These are phyloP conservation scores for Neonectria hederae DNA, from an alignment of 2,329 filamentous ascomycete genomes.

Conservation along the genomic window DNA sequence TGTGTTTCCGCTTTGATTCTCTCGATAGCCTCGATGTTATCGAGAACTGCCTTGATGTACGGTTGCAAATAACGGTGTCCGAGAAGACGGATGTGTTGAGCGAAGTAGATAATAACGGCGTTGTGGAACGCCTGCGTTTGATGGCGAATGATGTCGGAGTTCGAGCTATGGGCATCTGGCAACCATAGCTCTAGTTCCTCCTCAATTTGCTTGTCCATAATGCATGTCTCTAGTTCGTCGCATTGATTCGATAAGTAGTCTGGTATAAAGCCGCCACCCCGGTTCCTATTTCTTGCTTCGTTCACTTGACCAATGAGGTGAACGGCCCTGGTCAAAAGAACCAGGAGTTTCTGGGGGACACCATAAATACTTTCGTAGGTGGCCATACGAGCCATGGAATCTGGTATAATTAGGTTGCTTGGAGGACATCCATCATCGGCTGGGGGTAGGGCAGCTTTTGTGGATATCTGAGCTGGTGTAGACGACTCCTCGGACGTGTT, in stretches of 20 bases:
- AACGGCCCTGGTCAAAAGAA: constrained; percentile 14
- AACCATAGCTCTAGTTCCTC: constrained; percentile 12
- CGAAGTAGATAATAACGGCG: constrained; percentile 42
- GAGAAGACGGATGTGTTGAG: constrained; percentile 33
- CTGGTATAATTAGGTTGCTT: neutral
- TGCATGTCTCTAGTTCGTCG: constrained; percentile 22
- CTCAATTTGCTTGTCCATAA: constrained; percentile 21
- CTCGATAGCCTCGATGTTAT: constrained; percentile 36
- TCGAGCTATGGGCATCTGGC: constrained; percentile 2
- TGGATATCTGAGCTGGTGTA: neutral
- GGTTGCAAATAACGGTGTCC: constrained; percentile 32
- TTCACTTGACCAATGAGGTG: constrained; percentile 6
- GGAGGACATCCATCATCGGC: constrained; percentile 8
- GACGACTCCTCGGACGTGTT: neutral
- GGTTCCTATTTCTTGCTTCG: neutral
- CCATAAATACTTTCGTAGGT: constrained; percentile 22
- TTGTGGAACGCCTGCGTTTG: constrained; percentile 38
- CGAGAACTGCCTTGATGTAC: constrained; percentile 29
- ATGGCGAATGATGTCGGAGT: constrained; percentile 21
- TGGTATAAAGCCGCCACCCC: neutral
- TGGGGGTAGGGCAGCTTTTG: neutral
- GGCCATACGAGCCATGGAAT: constrained; percentile 16
- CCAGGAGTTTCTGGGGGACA: constrained; percentile 15
- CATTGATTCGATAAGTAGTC: constrained; percentile 14
- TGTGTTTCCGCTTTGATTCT: constrained; percentile 31